Conservation (phyloP, 306 rosid genomes). For the Glycyrrhiza uralensis region DNA sequence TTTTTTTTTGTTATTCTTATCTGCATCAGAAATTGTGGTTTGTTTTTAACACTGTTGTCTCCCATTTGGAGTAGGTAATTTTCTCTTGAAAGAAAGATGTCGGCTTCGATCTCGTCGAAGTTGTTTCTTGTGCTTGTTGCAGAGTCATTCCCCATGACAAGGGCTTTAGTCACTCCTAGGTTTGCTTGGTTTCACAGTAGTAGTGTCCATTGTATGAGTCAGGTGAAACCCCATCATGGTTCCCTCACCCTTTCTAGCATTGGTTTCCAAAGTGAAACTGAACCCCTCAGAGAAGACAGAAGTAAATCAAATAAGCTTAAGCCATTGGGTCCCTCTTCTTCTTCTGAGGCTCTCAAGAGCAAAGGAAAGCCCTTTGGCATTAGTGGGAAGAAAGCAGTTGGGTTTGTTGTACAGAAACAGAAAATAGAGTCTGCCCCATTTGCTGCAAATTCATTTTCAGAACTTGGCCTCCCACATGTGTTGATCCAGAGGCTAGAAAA, state of each 20-base stretch:
- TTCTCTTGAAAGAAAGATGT: conserved; percentile 41
- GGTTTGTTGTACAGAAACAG: conserved; percentile 24
- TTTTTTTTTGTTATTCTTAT: neutral
- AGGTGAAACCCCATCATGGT: conserved; percentile 32
- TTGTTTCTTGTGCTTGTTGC: conserved; percentile 67
- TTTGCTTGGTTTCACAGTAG: conserved; percentile 49
- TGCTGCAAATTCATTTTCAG: conserved; percentile 70
- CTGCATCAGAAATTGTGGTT: neutral
- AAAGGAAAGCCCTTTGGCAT: conserved; percentile 41
- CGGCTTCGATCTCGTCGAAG: conserved; percentile 49
- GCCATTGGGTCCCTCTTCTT: conserved; percentile 39
- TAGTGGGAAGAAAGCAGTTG: conserved; percentile 35
- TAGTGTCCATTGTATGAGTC: conserved; percentile 37
- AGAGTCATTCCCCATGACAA: conserved; percentile 52
- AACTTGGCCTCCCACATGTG: conserved; percentile 67
- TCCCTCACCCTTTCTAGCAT: conserved; percentile 59
- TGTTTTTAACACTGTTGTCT: neutral
- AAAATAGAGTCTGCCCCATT: conserved; percentile 60
- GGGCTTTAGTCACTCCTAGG: conserved; percentile 47
- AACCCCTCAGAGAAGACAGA: conserved; percentile 29
- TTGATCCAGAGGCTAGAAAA: conserved; percentile 69
- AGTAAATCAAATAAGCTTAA: conserved; percentile 33
- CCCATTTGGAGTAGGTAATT: neutral
- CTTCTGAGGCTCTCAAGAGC: conserved; percentile 37
- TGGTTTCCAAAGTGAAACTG: conserved; percentile 41